phyloP scores from a whole-genome alignment of 169 alveolate genomes.

The Plasmodium inui region DNA sequence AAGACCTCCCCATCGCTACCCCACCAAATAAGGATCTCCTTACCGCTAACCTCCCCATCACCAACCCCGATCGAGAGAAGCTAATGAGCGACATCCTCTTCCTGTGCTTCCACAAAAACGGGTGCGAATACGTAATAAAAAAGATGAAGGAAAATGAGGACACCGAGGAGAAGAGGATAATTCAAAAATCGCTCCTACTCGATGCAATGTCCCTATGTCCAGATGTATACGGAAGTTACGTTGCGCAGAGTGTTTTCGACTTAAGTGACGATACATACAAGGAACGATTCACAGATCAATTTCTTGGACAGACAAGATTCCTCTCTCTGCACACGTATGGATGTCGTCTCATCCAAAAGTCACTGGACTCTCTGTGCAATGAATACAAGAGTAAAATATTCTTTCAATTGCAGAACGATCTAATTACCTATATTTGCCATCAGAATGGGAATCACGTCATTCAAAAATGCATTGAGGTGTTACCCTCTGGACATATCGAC shows the following conservation, averaged over 20 bases:
- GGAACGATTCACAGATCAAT: constrained; percentile 49
- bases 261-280: constrained; percentile 52
- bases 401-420: constrained; percentile 35
- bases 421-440: constrained; percentile 59
- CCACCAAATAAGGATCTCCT: too few relatives aligned
- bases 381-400: constrained; percentile 71
- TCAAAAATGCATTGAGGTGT: constrained; percentile 71
- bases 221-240: constrained; percentile 72
- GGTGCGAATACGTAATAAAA: constrained; percentile 61
- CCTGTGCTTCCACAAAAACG: constrained; percentile 68
- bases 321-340: constrained; percentile 72
- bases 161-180: constrained; percentile 37
- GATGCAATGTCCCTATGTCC: constrained; percentile 62
- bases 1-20: neutral
- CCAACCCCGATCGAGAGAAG: constrained; percentile 12
- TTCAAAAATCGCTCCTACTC: constrained; percentile 47
- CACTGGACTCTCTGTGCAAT: constrained; percentile 45
- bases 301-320: constrained; percentile 34
- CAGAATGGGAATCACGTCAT: constrained; percentile 77
- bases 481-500: constrained; percentile 49
- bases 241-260: constrained; percentile 73
- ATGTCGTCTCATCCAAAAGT: constrained; percentile 72
- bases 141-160: constrained; percentile 46
- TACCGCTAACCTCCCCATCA: too few relatives aligned
- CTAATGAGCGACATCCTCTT: constrained; percentile 55